These are phyloP conservation scores for Rhynchospora pubera DNA, from an alignment of 176 grass and related monocot genomes.

Conservation along the genomic window DNA sequence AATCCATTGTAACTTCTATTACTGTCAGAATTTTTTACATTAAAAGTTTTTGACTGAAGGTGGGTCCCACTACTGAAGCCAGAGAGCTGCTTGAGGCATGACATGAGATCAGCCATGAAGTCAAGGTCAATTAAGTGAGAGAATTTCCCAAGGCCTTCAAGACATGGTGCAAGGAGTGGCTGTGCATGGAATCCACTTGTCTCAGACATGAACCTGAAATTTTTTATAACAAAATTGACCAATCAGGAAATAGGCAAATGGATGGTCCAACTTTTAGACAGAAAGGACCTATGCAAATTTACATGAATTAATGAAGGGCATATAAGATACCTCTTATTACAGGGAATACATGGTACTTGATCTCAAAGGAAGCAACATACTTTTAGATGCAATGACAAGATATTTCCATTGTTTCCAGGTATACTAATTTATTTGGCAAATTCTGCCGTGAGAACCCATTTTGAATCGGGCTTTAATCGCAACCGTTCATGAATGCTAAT, in stretches of 20 bases:
- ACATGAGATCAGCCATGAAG: slow-evolving; percentile 85
- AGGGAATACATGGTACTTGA: neutral
- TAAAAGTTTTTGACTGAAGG: neutral
- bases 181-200: slow-evolving; percentile 19
- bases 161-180: slow-evolving; percentile 68
- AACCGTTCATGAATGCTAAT: too few species aligned
- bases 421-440: neutral
- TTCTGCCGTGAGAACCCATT: too few species aligned
- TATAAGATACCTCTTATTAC: neutral
- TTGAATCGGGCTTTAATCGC: too few species aligned
- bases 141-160: slow-evolving; percentile 88
- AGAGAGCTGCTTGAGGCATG: slow-evolving; percentile 82
- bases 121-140: slow-evolving; percentile 93
- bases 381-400: neutral
- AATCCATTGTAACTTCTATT: slow-evolving; percentile 26
- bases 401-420: neutral
- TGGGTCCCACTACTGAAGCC: slow-evolving; percentile 32
- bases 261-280: neutral
- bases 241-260: slow-evolving; percentile 7
- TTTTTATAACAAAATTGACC: slow-evolving; percentile 14
- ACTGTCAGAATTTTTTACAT: slow-evolving; percentile 21
- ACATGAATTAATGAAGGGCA: neutral
- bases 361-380: neutral
- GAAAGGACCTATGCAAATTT: neutral
- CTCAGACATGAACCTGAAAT: slow-evolving; percentile 38